phyloP scores from a whole-genome alignment of 2,329 filamentous ascomycete genomes.

The Arthroderma sp. region DNA sequence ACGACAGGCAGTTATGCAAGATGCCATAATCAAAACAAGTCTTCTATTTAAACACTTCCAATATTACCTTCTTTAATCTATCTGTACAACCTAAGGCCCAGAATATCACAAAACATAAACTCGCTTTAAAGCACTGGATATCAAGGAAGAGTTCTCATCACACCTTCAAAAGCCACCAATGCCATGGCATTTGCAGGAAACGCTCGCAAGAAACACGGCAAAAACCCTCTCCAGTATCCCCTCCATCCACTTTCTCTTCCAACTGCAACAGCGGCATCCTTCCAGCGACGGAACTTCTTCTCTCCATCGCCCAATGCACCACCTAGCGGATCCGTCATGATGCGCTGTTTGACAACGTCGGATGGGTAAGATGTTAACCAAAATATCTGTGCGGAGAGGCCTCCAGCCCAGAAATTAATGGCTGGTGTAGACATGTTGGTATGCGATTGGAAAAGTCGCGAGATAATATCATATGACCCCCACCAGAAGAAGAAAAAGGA shows the following conservation, averaged over 20 bases:
- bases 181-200: constrained; percentile 96
- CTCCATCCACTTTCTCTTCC: constrained; percentile 61
- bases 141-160: constrained; percentile 51
- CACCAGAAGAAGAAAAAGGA: constrained; percentile 98
- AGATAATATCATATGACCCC: constrained; percentile 83
- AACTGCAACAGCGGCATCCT: constrained; percentile 62
- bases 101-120: too few relatives aligned
- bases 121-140: not conserved
- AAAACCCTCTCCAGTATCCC: constrained; percentile 86
- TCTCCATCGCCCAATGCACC: constrained; percentile 53
- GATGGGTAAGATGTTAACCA: constrained; percentile 87
- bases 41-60: too few relatives aligned
- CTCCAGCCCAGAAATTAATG: constrained; percentile 95
- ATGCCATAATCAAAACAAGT: too few relatives aligned
- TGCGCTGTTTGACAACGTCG: constrained; percentile 87
- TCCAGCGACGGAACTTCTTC: constrained; percentile 61
- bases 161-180: constrained; percentile 80
- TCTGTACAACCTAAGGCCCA: too few relatives aligned
- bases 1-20: too few relatives aligned
- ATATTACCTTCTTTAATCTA: too few relatives aligned
- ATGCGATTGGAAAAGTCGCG: constrained; percentile 49
- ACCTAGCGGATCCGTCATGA: constrained; percentile 90
- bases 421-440: constrained; percentile 62
- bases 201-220: constrained; percentile 84
- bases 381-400: constrained; percentile 82